These are phyloP conservation scores for Aspergillus felis DNA, from an alignment of 2,329 filamentous ascomycete species.

Conservation along the genomic window DNA sequence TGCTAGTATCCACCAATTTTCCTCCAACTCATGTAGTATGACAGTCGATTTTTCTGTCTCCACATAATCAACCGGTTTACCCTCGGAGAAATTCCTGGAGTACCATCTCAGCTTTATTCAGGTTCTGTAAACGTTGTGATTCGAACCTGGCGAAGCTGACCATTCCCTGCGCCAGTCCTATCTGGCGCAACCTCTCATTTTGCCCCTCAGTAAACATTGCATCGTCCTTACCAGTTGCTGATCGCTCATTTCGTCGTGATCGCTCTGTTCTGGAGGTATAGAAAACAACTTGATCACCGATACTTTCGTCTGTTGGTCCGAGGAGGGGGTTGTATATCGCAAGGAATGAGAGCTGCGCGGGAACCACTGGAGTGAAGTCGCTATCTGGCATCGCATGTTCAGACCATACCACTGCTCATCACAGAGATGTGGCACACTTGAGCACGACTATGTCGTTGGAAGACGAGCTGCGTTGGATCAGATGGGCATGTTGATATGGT, in stretches of 20 bases:
- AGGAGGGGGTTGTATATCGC: slow-evolving; percentile 92
- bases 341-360: slow-evolving; percentile 84
- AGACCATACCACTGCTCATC: slow-evolving; percentile 11
- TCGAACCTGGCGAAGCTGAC: slow-evolving; percentile 74
- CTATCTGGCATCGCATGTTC: slow-evolving; percentile 38
- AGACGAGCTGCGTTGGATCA: slow-evolving; percentile 7
- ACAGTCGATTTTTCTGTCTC: slow-evolving; percentile 89
- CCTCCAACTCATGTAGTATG: slow-evolving; percentile 80
- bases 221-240: slow-evolving; percentile 18
- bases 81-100: slow-evolving; percentile 71
- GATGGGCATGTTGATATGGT: slow-evolving; percentile 18
- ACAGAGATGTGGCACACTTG: slow-evolving; percentile 11
- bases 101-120: slow-evolving; percentile 14
- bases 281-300: slow-evolving; percentile 85
- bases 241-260: slow-evolving; percentile 19
- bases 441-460: slow-evolving; percentile 3
- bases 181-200: slow-evolving; percentile 85
- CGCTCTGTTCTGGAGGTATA: slow-evolving; percentile 61
- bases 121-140: slow-evolving; percentile 9
- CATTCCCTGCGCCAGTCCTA: slow-evolving; percentile 95
- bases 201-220: slow-evolving; percentile 57
- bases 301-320: slow-evolving; percentile 66
- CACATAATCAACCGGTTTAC: slow-evolving; percentile 72
- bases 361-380: slow-evolving; percentile 49
- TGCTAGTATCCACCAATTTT: slow-evolving; percentile 92